Base-by-base conservation (phyloP, 2,329 filamentous ascomycete genomes). In the Clarireedia paspali region DNA sequence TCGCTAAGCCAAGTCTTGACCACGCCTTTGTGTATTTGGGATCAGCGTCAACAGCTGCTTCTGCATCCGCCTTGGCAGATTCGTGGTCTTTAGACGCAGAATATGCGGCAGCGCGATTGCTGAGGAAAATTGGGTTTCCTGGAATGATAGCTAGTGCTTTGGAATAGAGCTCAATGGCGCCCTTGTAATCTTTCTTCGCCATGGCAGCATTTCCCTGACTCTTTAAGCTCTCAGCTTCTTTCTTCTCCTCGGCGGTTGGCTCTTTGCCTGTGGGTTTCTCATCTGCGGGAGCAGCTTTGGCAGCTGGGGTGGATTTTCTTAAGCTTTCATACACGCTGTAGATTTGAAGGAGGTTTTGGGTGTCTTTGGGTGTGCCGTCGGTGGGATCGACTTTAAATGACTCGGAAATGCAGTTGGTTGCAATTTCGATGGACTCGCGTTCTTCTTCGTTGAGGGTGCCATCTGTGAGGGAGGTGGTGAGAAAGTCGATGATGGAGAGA, bases 291-390 rank as follows among this genome's bases (percentile, higher is more conserved):
- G 77, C 67, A 14, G 72, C 66, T 44, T 71, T 56, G 10, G 75
- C 68, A 1, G 72, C 63, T 12, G 72, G 60, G 3, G 73, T 62
- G 47, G 72, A 63, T 60, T 74, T 64, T 76, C 91, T 91, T 62
- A 96, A 82, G 75, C 95, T 96, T 76, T 99, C 94, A 75, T 96
- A 97, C 62, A 96, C 91, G 69, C 84, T 84, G 79, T 95, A 99
- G 75, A 99, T 95, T 72, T 87, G 85, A 59, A 91, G 80, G 59
- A 99, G 85, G 70, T 86, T 91, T 77, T 97, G 91, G 62, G 85
- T 82, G 68, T 91, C 91, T 63, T 95, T 78, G 64, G 91, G 90
- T 64, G 88, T 76, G 67, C 83, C 78, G 73, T 95, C 85, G 60
- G 79, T 75, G n/a, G 89, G 82, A 74, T 97, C 91, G 67, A 99